Evolutionary conservation across 768 basidiomycete genomes (phyloP).

Genomic region (Myochromella boudieri): DNA sequence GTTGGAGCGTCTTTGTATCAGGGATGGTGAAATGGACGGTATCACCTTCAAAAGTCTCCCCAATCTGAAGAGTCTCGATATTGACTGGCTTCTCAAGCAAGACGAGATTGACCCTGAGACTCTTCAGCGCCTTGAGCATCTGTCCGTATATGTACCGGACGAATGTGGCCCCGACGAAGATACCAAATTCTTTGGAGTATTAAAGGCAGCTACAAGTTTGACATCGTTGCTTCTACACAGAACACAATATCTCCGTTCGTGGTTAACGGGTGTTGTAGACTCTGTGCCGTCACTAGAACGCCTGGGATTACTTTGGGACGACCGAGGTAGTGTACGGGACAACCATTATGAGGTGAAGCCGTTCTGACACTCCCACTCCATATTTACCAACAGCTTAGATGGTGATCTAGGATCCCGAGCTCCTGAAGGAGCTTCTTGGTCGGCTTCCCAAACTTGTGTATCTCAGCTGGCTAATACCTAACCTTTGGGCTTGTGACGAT

Average conservation of each 20-base stretch:
- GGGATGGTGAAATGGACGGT: neutral
- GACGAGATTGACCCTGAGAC: neutral
- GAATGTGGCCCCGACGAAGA: neutral
- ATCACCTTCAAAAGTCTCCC: neutral
- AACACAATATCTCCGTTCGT: neutral
- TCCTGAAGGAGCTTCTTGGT: too few relatives aligned
- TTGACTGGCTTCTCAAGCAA: neutral
- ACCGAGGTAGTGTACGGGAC: neutral
- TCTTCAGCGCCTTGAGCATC: neutral
- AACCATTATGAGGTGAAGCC: neutral
- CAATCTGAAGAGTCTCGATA: neutral
- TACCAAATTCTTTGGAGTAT: neutral
- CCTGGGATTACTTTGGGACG: neutral
- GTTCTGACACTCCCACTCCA: neutral
- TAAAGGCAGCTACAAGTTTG: neutral
- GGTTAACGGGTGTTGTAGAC: neutral
- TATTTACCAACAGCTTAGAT: too few relatives aligned
- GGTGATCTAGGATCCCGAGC: too few relatives aligned
- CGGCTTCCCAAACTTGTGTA: neutral
- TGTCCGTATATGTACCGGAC: neutral
- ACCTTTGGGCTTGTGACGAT: neutral
- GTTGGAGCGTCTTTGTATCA: constrained; percentile 12
- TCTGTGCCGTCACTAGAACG: neutral
- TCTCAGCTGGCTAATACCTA: neutral
- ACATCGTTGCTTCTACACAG: neutral